Percentiles rank a stretch among this genome's conserved stretches.
Conservation (phyloP, 176 grass and related monocot genomes). For the Aegilops umbellulata region DNA sequence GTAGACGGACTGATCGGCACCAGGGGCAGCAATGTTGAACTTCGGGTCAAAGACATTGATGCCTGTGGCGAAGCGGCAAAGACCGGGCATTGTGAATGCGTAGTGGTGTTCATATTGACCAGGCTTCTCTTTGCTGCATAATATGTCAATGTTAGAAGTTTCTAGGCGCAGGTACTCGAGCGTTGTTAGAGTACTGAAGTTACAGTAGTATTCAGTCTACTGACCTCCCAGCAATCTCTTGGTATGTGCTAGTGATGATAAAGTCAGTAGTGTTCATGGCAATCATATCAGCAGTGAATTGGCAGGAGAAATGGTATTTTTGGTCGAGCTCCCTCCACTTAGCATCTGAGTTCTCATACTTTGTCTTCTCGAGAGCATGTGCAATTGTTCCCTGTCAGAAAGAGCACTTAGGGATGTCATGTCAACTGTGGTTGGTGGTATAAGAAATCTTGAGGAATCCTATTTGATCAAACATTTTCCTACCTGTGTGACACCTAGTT, state of each 20-base stretch:
- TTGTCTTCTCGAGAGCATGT: conserved; percentile 97
- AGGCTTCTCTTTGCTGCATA: conserved; percentile 80
- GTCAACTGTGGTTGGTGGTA: background rate
- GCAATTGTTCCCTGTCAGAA: conserved; percentile 76
- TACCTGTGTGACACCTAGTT: conserved; percentile 91
- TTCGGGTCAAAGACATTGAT: conserved; percentile 94
- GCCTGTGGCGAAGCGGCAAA: conserved; percentile 78
- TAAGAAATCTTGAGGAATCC: background rate
- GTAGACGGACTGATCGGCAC: conserved; percentile 91
- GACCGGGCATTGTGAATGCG: conserved; percentile 84
- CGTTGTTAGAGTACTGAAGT: background rate
- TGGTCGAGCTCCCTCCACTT: conserved; percentile 87
- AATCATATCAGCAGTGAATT: conserved; percentile 97
- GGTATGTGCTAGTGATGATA: conserved; percentile 95
- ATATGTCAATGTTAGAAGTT: background rate
- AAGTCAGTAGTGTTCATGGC: conserved; percentile 93
- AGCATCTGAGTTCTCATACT: conserved; percentile 89
- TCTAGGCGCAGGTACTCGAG: background rate
- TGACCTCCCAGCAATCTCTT: conserved; percentile 95
- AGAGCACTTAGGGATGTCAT: conserved; percentile 10
- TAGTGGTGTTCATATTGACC: conserved; percentile 93
- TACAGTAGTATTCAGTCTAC: background rate
- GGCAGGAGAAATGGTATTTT: conserved; percentile 97
- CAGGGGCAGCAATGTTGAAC: conserved; percentile 94
- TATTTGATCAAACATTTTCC: background rate